phyloP scores from a whole-genome alignment of 257 asterid species.

The Nicotiana tomentosiformis region DNA sequence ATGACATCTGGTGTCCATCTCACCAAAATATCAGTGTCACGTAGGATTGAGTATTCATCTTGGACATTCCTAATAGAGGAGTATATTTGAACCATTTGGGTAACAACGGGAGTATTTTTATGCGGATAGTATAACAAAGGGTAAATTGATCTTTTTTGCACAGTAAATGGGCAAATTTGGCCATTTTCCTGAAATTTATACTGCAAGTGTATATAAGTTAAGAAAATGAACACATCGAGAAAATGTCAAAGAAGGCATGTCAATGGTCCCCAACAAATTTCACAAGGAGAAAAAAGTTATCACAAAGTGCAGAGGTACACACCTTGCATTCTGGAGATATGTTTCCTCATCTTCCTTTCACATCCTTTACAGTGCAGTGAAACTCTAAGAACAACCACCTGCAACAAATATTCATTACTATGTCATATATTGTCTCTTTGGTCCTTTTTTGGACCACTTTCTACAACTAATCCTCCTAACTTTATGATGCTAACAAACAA shows the following conservation, averaged over 20 bases:
- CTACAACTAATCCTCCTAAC: not conserved
- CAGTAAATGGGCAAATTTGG: no score
- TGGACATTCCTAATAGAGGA: no score
- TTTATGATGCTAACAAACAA: not conserved
- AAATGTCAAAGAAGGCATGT: not conserved
- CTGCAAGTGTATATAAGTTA: no score
- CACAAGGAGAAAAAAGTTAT: not conserved
- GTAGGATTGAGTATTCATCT: no score
- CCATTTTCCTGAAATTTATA: no score
- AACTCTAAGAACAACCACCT: slow-evolving; percentile 22
- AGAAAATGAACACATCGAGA: not conserved
- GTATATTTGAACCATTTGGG: no score
- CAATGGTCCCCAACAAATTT: not conserved
- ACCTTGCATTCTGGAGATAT: slow-evolving; percentile 22
- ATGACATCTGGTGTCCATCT: no score
- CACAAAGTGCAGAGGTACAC: not conserved
- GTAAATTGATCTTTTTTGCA: no score
- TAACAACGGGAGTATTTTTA: no score
- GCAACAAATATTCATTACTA: slow-evolving; percentile 9
- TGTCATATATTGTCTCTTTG: not conserved
- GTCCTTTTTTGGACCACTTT: not conserved
- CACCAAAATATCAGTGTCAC: no score
- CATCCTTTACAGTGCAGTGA: slow-evolving; percentile 20
- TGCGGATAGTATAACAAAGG: no score
- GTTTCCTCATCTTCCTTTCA: slow-evolving; percentile 19